Conservation (phyloP, 208 protist genomes). For the Borovskyia barvae region DNA sequence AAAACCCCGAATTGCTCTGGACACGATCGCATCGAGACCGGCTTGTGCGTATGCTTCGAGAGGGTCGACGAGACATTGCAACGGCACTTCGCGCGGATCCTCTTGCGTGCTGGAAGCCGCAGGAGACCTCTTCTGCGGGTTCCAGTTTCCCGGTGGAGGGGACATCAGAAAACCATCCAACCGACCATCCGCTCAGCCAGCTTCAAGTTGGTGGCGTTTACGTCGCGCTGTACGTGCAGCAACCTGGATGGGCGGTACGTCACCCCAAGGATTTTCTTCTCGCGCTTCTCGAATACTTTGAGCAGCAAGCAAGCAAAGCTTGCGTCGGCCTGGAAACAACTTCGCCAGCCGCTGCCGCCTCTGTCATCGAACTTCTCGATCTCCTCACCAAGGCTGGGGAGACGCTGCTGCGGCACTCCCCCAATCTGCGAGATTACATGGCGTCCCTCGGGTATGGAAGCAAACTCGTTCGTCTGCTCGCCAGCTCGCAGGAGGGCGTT, state of each 20-base stretch:
- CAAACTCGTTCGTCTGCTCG: conserved; percentile 50
- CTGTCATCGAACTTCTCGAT: conserved; percentile 18
- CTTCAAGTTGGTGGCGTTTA: conserved; percentile 83
- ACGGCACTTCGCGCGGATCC: conserved; percentile 27
- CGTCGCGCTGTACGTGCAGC: conserved; percentile 69
- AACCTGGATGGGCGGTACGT: conserved; percentile 79
- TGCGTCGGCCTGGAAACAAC: not conserved
- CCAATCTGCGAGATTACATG: conserved; percentile 55
- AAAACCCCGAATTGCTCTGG: conserved; percentile 95
- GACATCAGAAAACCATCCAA: not conserved
- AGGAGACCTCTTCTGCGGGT: conserved; percentile 12
- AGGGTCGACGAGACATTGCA: conserved; percentile 33
- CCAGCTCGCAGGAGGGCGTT: conserved; percentile 1
- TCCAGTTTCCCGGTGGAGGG: not conserved
- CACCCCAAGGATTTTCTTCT: conserved; percentile 81
- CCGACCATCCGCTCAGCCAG: conserved; percentile 9
- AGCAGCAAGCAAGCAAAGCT: conserved; percentile 20
- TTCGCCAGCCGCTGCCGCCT: not conserved
- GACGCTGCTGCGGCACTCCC: conserved; percentile 44
- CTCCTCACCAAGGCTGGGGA: conserved; percentile 51
- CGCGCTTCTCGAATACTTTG: conserved; percentile 62
- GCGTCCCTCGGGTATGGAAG: conserved; percentile 67
- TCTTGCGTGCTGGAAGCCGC: conserved; percentile 45
- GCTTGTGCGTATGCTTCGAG: conserved; percentile 33
- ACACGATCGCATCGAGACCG: conserved; percentile 60